Conservation (phyloP, 169 alveolate species). For the Babesia bovis region DNA sequence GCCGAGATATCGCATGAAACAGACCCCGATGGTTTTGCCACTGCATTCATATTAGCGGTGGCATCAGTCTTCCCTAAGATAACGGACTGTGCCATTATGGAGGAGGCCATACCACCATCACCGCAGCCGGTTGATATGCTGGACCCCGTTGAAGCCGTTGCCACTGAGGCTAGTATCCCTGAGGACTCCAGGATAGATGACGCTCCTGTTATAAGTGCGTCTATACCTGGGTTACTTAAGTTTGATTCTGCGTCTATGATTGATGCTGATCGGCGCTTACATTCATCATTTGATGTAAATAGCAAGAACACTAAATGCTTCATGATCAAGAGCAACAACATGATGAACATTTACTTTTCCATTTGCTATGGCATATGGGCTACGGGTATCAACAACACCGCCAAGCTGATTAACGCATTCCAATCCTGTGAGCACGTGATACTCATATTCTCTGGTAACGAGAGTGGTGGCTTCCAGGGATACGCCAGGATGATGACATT, state of each 20-base stretch:
- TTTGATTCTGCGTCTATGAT: not conserved
- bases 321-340: slow-evolving; percentile 75
- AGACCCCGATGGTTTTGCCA: slow-evolving; percentile 53
- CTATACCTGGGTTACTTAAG: slow-evolving; percentile 25
- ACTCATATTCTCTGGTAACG: slow-evolving; percentile 80
- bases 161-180: not conserved
- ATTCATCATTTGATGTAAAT: slow-evolving; percentile 15
- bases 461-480: slow-evolving; percentile 84
- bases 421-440: slow-evolving; percentile 69
- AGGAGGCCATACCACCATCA: slow-evolving; percentile 39
- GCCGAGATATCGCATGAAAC: slow-evolving; percentile 56
- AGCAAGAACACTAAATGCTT: slow-evolving; percentile 63
- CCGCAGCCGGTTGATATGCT: slow-evolving; percentile 7
- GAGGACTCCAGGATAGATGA: not conserved
- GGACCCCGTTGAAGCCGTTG: not conserved
- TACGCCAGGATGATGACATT: slow-evolving; percentile 76
- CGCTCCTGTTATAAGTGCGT: slow-evolving; percentile 10
- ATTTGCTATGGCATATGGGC: slow-evolving; percentile 82
- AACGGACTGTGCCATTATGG: slow-evolving; percentile 22
- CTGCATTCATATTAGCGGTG: slow-evolving; percentile 51
- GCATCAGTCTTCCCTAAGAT: slow-evolving; percentile 53
- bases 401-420: slow-evolving; percentile 66
- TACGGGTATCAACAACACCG: slow-evolving; percentile 72
- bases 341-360: slow-evolving; percentile 74
- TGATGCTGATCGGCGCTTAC: slow-evolving; percentile 8